Conservation (phyloP, 352 stramenopile species). For the Globisporangium abappressorium region DNA sequence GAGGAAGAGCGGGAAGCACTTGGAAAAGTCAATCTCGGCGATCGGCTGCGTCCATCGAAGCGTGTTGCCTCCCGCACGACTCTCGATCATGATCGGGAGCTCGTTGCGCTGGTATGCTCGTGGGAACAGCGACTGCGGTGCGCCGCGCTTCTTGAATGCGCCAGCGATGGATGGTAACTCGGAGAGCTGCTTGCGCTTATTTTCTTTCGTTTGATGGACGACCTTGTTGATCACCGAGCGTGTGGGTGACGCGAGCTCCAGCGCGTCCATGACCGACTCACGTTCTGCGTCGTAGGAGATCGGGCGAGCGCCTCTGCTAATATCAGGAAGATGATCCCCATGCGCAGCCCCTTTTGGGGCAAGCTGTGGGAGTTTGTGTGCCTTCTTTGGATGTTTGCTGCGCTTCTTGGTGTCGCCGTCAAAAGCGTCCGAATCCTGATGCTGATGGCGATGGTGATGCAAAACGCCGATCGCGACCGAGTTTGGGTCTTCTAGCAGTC, state of each 20-base stretch:
- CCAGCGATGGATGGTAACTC: constrained; percentile 52
- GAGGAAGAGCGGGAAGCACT: constrained; percentile 91
- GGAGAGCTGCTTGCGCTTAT: constrained; percentile 21
- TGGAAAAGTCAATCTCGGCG: constrained; percentile 72
- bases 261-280: constrained; percentile 44
- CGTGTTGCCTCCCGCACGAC: constrained; percentile 42
- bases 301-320: constrained; percentile 14
- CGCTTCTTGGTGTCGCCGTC: neutral
- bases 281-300: constrained; percentile 48
- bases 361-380: constrained; percentile 25
- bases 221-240: constrained; percentile 53
- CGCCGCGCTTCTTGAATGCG: constrained; percentile 47
- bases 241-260: constrained; percentile 55
- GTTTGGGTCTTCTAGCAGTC: constrained; percentile 42
- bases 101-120: constrained; percentile 61
- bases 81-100: constrained; percentile 68
- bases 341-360: neutral
- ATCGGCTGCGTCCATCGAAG: constrained; percentile 60
- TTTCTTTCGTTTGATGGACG: constrained; percentile 49
- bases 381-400: constrained; percentile 31
- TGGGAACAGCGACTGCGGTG: constrained; percentile 46
- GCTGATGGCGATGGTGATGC: constrained; percentile 10
- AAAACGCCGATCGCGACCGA: constrained; percentile 49
- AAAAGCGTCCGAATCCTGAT: neutral
- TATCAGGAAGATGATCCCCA: neutral